Evolutionary conservation across 2,329 filamentous ascomycete species (phyloP).

Genomic region (Orbilia quercus): DNA sequence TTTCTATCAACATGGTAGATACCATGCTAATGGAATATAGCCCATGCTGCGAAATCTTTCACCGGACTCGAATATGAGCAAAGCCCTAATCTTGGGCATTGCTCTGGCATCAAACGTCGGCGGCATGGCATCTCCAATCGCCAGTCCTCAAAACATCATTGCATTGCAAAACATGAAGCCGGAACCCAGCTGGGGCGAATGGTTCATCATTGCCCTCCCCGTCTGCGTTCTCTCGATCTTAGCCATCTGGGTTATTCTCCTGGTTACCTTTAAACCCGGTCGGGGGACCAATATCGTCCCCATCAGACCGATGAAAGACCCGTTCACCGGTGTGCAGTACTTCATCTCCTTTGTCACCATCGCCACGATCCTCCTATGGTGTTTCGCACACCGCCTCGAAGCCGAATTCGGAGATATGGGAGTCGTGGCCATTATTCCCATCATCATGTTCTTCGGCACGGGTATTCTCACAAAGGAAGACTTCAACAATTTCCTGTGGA

Average conservation of each 20-base stretch:
- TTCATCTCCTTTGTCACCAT: conserved; percentile 89
- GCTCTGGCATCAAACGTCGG: conserved; percentile 95
- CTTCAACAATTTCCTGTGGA: conserved; percentile 99
- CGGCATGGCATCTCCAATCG: conserved; percentile 95
- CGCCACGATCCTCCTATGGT: conserved; percentile 89
- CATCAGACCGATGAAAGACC: conserved; percentile 88
- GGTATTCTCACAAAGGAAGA: conserved; percentile 98
- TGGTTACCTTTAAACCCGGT: conserved; percentile 85
- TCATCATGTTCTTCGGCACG: conserved; percentile 95
- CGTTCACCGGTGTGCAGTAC: conserved; percentile 88
- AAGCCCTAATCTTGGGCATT: conserved; percentile 93
- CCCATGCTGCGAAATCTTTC: conserved; percentile 94
- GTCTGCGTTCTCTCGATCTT: conserved; percentile 90
- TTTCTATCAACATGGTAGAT: conserved; percentile 15
- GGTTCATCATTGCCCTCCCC: conserved; percentile 96
- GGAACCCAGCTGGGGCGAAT: conserved; percentile 88
- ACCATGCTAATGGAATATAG: conserved; percentile 63
- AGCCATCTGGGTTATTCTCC: conserved; percentile 86
- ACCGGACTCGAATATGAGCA: conserved; percentile 89
- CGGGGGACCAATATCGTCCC: conserved; percentile 88
- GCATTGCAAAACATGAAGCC: conserved; percentile 95
- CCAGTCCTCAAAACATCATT: conserved; percentile 96
- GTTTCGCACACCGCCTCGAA: conserved; percentile 88
- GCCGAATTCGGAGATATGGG: conserved; percentile 95
- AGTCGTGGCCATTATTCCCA: conserved; percentile 93